phyloP scores from a whole-genome alignment of 2,329 filamentous ascomycete genomes.

The Botrytis paeoniae region DNA sequence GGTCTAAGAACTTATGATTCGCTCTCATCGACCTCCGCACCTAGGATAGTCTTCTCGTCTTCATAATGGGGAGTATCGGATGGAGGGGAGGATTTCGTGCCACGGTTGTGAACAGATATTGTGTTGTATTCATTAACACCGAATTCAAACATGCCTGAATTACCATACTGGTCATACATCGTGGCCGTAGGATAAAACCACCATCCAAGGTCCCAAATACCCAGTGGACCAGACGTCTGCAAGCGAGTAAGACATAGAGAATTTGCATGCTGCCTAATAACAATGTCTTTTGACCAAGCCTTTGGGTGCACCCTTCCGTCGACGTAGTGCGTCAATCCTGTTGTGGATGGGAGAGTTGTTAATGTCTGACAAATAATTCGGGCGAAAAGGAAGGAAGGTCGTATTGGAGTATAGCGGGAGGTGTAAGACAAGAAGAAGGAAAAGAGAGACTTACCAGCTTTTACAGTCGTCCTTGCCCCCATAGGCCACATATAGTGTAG shows the following conservation, averaged over 20 bases:
- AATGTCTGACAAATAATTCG: neutral
- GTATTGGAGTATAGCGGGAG: neutral
- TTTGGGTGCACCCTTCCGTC: neutral
- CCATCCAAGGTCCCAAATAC: neutral
- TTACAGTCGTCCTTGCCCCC: neutral
- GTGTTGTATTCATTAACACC: neutral
- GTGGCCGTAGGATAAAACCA: neutral
- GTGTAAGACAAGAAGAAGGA: neutral
- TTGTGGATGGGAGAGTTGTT: neutral
- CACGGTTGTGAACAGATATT: neutral
- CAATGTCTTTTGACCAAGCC: neutral
- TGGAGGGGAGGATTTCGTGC: neutral
- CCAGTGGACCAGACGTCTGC: neutral
- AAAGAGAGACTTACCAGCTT: neutral
- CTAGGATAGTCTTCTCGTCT: neutral
- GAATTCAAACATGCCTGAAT: neutral
- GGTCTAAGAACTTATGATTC: neutral
- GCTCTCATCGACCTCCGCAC: neutral
- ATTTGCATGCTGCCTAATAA: neutral
- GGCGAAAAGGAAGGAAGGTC: neutral
- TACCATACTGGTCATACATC: constrained; percentile 6
- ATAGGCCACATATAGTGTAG: constrained; percentile 4
- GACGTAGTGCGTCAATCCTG: neutral
- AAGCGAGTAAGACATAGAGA: neutral
- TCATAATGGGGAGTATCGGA: neutral